Conservation (phyloP, 2,329 filamentous ascomycete genomes). For the Phialophora chinensis region DNA sequence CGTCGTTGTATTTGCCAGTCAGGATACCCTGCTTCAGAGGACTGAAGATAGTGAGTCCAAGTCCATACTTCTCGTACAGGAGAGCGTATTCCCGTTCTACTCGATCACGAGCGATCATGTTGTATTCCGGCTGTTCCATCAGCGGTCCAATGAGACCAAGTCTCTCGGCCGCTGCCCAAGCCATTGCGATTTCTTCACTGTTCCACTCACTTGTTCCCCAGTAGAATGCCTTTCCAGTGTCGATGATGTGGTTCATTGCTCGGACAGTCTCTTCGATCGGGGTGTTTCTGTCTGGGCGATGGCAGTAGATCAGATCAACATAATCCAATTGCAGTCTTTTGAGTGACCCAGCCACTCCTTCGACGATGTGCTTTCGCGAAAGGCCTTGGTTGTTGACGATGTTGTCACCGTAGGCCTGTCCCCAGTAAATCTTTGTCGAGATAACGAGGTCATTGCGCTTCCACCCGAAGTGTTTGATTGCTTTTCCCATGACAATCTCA, state of each 20-base stretch:
- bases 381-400: slow-evolving; percentile 71
- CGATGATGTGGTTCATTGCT: slow-evolving; percentile 74
- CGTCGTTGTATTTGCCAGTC: slow-evolving; percentile 71
- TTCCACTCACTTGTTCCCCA: slow-evolving; percentile 75
- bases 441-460: slow-evolving; percentile 63
- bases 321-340: slow-evolving; percentile 68
- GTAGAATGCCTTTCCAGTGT: slow-evolving; percentile 71
- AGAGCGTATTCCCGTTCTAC: slow-evolving; percentile 67
- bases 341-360: slow-evolving; percentile 66
- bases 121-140: slow-evolving; percentile 72
- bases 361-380: slow-evolving; percentile 73
- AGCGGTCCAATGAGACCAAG: slow-evolving; percentile 67
- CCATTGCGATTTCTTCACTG: slow-evolving; percentile 69
- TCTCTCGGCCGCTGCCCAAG: slow-evolving; percentile 65
- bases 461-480: slow-evolving; percentile 62
- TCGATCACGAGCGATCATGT: slow-evolving; percentile 66
- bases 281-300: slow-evolving; percentile 69
- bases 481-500: slow-evolving; percentile 61
- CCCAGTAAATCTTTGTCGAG: slow-evolving; percentile 53
- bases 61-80: slow-evolving; percentile 65
- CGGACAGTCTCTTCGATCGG: slow-evolving; percentile 75
- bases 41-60: slow-evolving; percentile 69
- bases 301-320: slow-evolving; percentile 74
- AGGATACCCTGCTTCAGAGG: slow-evolving; percentile 67
- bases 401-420: slow-evolving; percentile 50